Base-by-base conservation (phyloP, 2,329 filamentous ascomycete species). In the Pezizomycotina sp. region DNA sequence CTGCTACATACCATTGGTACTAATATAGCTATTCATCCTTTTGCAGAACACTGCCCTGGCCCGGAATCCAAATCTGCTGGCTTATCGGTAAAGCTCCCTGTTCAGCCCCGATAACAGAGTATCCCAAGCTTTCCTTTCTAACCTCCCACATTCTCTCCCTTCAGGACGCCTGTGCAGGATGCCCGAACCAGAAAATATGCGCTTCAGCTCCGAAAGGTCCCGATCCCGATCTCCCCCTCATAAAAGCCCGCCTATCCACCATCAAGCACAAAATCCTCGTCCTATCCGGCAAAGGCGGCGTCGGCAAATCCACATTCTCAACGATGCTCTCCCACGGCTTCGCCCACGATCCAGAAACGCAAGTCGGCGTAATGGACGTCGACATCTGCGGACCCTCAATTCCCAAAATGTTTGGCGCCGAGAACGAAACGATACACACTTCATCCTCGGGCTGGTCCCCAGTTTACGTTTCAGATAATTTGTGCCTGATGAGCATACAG, bases 341-440 rank as follows among this genome's bases (percentile, higher is more conserved):
- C 51, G 81, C 89, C 1, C 30, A 34, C 22, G 70, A 71, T 9
- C 72, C 76, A 0, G 71, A 76, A 28, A 76, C 64, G 38, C 81
- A 72, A 1, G 80, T 98, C 18, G 89, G 86, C 13, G 76, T 98
- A 50, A 93, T 95, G 82, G 89, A 98, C 59, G 91, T 89, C 5
- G 89, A 98, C 58, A 92, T 98, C 45, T 93, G 83, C 60, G 89
- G 89, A 0, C 89, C 89, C 1, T 82, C 74, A 47, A 93, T 98
- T 52, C 89, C 89, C 13, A 93, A 93, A 62, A 95, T 98, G 86
- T 84, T 98, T 75, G 89, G 89, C 21, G 86, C 93, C 1, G 84
- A 93, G 58, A 63, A 72, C 16, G 86, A 98, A 60, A 92, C 79
- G 1, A 89, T 98, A 34, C 89, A 98, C 56, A 73, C 92, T 34